Evolutionary conservation across 352 stramenopile genomes (phyloP).

Genomic region (Pythium brassicae): DNA sequence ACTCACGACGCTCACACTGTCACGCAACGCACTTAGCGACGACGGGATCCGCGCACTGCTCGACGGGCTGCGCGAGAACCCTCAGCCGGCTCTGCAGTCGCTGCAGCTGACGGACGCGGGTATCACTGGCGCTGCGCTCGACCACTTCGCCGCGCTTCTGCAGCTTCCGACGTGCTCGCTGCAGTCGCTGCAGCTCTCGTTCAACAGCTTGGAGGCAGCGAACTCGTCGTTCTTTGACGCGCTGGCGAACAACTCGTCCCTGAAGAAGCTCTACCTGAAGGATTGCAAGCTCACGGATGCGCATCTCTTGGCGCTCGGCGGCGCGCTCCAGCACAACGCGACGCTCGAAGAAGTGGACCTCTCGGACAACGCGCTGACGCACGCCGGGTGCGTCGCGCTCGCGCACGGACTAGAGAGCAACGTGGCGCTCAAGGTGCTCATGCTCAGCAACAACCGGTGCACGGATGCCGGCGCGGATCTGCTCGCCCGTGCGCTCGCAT

Average conservation of each 20-base stretch:
- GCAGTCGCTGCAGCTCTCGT: constrained; percentile 59
- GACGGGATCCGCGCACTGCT: constrained; percentile 34
- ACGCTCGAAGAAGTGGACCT: constrained; percentile 57
- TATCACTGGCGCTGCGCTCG: constrained; percentile 41
- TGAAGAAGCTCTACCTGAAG: constrained; percentile 62
- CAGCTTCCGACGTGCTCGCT: constrained; percentile 40
- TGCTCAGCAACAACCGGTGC: constrained; percentile 59
- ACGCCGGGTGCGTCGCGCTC: constrained; percentile 27
- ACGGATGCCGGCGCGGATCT: constrained; percentile 39
- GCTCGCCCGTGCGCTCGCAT: constrained; percentile 29
- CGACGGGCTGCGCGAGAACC: constrained; percentile 34
- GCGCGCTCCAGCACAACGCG: constrained; percentile 42
- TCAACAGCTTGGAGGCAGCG: constrained; percentile 47
- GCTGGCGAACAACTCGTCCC: constrained; percentile 50
- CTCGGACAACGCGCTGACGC: constrained; percentile 61
- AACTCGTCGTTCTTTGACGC: constrained; percentile 49
- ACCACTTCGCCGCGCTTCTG: constrained; percentile 42
- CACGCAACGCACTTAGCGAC: constrained; percentile 56
- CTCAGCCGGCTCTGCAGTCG: constrained; percentile 21
- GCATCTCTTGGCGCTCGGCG: constrained; percentile 31
- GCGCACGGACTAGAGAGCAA: constrained; percentile 43
- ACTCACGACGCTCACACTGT: constrained; percentile 48
- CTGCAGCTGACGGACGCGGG: constrained; percentile 43
- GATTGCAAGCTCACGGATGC: constrained; percentile 53
- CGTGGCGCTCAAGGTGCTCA: constrained; percentile 34